Evolutionary conservation across 2,329 filamentous ascomycete species (phyloP), one percentile per base, ranked within the genome.

Genomic region (Venturia effusa): DNA sequence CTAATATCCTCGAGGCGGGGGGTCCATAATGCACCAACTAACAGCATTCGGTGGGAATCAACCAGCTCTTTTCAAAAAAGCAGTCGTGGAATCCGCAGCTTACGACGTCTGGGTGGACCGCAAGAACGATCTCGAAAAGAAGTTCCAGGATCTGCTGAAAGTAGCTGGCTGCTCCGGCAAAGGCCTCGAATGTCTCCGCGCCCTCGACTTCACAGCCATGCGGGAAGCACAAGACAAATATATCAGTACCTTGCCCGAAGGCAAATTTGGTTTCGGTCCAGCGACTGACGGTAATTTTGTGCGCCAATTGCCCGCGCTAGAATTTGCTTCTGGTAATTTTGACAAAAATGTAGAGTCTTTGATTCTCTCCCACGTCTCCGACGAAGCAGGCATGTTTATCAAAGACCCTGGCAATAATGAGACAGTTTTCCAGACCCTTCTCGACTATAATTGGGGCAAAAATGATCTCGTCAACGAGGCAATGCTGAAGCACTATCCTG

Each of bases 11-110:
- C n/a, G 7, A 40, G 59, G 81, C 1, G 81, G 78, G 1, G 76
- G 77, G 1, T 80, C 78, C 4, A 78, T 83, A 61, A 68, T 81
- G 62, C 79, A 82, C 63, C 80, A 82, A 60, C 70, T 83, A 6
- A 75, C 78, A 22, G 76, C 76, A 0, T 70, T 78, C 32, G 75
- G 77, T 1, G 80, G 80, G 2, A 72, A 70, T 3, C 69, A 74
- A 22, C 72, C 79, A 55, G 79, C 79, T 1, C 70, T 79, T 0
- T 82, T 82, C 69, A 70, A 68, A 34, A 69, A 69, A 62, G 74
- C 69, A n/a, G 70, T 75, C 57, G 61, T 74, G 41, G 70, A 70
- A 66, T 74, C 70, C 59, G 72, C 72, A 32, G 75, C 70, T 10
- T 60, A 39, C 39, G 55, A 60, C 27, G 32, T 37, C 15, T 39